Evolutionary conservation across 352 stramenopile genomes (phyloP).

Genomic region (Pythium periplocum): DNA sequence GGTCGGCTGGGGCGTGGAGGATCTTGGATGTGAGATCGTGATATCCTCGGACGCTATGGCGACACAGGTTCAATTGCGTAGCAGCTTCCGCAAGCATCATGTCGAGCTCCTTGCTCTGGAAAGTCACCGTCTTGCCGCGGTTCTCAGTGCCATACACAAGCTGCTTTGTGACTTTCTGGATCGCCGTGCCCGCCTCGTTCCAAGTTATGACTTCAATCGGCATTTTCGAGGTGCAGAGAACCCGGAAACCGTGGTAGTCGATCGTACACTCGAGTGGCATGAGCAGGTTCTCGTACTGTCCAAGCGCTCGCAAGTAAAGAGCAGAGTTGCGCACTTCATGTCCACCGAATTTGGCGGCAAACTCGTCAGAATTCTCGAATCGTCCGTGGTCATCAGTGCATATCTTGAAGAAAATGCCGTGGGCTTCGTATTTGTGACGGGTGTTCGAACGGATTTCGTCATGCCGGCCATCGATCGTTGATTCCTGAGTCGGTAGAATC

Average conservation of each 20-base stretch:
- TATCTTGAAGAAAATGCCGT: constrained; percentile 89
- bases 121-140: constrained; percentile 70
- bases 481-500: constrained; percentile 50
- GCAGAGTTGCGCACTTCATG: constrained; percentile 80
- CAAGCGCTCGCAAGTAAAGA: constrained; percentile 53
- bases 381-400: constrained; percentile 88
- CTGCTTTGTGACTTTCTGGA: constrained; percentile 65
- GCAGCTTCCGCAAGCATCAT: constrained; percentile 52
- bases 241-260: constrained; percentile 85
- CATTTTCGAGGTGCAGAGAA: constrained; percentile 83
- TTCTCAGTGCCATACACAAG: constrained; percentile 86
- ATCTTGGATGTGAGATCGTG: constrained; percentile 85
- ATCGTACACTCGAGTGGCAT: constrained; percentile 77
- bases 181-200: constrained; percentile 45
- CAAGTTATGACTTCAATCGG: constrained; percentile 70
- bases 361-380: constrained; percentile 88
- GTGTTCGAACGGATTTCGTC: constrained; percentile 49
- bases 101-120: constrained; percentile 79
- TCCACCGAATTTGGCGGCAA: constrained; percentile 76
- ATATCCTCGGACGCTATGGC: constrained; percentile 79
- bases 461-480: constrained; percentile 60
- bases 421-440: constrained; percentile 75
- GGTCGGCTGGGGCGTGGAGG: constrained; percentile 72
- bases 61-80: constrained; percentile 72
- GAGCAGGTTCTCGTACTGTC: constrained; percentile 31